phyloP scores from a whole-genome alignment of 257 asterid genomes.

The Euphrasia confusa region DNA sequence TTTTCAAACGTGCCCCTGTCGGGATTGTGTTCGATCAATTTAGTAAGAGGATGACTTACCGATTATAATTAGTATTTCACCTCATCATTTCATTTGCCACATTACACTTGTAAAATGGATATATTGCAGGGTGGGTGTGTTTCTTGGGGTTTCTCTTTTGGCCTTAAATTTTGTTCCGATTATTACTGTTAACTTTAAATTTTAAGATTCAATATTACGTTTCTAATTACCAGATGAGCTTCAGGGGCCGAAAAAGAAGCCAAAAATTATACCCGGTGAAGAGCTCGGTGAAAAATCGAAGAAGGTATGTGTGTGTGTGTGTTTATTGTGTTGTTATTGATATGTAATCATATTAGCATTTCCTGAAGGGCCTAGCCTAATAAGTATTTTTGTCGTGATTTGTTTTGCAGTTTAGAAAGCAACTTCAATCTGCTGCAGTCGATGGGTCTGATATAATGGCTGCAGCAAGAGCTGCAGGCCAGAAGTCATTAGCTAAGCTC shows the following conservation, averaged over 20 bases:
- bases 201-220: neutral
- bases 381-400: neutral
- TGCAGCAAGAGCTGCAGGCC: constrained; percentile 47
- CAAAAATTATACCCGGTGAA: constrained; percentile 60
- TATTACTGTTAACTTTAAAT: neutral
- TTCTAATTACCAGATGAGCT: constrained; percentile 45
- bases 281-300: constrained; percentile 67
- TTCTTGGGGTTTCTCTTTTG: neutral
- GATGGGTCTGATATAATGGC: constrained; percentile 56
- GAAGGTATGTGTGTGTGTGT: constrained; percentile 29
- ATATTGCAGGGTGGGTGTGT: neutral
- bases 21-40: constrained; percentile 66
- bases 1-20: constrained; percentile 63
- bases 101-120: neutral
- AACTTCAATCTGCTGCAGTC: constrained; percentile 54
- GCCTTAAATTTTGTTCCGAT: neutral
- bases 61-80: neutral
- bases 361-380: neutral
- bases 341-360: neutral
- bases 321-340: neutral
- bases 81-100: neutral
- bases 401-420: constrained; percentile 47
- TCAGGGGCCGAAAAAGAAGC: constrained; percentile 54
- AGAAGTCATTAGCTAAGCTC: constrained; percentile 52
- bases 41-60: constrained; percentile 39